These are phyloP conservation scores for Ambrosia hybrid DNA, from an alignment of 140 eudicot genomes.

Conservation along the genomic window DNA sequence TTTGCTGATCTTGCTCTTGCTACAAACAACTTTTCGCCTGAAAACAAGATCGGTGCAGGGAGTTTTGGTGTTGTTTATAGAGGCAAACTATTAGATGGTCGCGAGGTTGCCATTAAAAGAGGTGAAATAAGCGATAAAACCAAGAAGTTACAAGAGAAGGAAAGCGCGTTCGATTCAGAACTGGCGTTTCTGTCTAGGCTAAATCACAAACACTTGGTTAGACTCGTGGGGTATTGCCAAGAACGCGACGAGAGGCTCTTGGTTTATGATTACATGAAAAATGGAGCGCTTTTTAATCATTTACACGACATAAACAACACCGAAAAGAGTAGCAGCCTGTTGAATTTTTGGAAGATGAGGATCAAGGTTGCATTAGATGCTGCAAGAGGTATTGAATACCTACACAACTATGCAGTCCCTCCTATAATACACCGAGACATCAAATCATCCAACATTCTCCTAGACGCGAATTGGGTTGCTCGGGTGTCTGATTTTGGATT, in stretches of 20 bases:
- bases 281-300: constrained; percentile 52
- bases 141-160: constrained; percentile 58
- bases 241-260: constrained; percentile 52
- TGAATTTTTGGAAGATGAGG: constrained; percentile 56
- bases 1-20: constrained; percentile 50
- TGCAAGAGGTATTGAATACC: constrained; percentile 59
- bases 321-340: constrained; percentile 33
- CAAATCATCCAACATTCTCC: constrained; percentile 57
- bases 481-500: constrained; percentile 60
- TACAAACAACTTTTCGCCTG: constrained; percentile 41
- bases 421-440: constrained; percentile 60
- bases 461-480: constrained; percentile 48
- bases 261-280: constrained; percentile 62
- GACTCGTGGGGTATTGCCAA: constrained; percentile 56
- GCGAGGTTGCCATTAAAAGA: constrained; percentile 61
- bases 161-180: constrained; percentile 61
- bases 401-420: constrained; percentile 65
- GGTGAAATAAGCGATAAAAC: constrained; percentile 37
- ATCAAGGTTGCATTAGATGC: constrained; percentile 59
- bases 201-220: constrained; percentile 58
- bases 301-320: constrained; percentile 39
- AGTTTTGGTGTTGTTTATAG: constrained; percentile 59
- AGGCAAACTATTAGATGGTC: constrained; percentile 55
- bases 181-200: constrained; percentile 50
- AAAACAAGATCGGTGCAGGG: constrained; percentile 58